Evolutionary conservation across 176 grass and related monocot species (phyloP).

Genomic region (Aegilops sharonensis): DNA sequence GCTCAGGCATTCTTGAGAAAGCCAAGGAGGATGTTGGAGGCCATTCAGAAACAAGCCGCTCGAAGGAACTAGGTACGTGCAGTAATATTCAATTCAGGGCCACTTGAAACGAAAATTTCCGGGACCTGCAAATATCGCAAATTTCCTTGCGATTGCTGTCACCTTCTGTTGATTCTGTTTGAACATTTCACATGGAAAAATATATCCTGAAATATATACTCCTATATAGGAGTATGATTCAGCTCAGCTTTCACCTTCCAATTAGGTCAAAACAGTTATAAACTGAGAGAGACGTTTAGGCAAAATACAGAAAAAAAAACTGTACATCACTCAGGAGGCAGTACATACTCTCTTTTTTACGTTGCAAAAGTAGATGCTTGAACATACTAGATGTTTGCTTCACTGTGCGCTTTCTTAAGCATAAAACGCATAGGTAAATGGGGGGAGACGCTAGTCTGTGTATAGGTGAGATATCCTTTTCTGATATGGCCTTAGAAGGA

Average conservation of each 20-base stretch:
- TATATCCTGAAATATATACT: not conserved
- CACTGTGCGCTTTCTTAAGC: no score
- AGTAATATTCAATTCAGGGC: slow-evolving; percentile 14
- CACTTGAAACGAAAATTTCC: slow-evolving; percentile 16
- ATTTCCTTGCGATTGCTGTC: not conserved
- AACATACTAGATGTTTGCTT: no score
- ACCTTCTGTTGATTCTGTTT: not conserved
- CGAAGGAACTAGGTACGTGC: slow-evolving; percentile 39
- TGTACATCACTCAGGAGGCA: not conserved
- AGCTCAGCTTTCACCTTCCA: not conserved
- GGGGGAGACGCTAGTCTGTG: not conserved
- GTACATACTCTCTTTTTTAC: not conserved
- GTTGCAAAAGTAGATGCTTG: not conserved
- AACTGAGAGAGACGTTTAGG: not conserved
- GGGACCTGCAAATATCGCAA: not conserved
- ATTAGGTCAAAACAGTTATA: not conserved
- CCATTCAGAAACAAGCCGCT: slow-evolving; percentile 21
- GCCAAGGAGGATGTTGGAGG: slow-evolving; percentile 33
- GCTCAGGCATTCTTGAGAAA: slow-evolving; percentile 34
- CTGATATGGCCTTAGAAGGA: slow-evolving; percentile 16
- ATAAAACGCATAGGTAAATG: not conserved
- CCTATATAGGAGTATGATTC: no score
- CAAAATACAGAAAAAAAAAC: not conserved
- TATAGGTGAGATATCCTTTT: slow-evolving; percentile 22
- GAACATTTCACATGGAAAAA: not conserved